Evolutionary conservation across 1,284 basidiomycete species (phyloP), one percentile per base, ranked within the genome.

Genomic region (Cryptococcus sp.): DNA sequence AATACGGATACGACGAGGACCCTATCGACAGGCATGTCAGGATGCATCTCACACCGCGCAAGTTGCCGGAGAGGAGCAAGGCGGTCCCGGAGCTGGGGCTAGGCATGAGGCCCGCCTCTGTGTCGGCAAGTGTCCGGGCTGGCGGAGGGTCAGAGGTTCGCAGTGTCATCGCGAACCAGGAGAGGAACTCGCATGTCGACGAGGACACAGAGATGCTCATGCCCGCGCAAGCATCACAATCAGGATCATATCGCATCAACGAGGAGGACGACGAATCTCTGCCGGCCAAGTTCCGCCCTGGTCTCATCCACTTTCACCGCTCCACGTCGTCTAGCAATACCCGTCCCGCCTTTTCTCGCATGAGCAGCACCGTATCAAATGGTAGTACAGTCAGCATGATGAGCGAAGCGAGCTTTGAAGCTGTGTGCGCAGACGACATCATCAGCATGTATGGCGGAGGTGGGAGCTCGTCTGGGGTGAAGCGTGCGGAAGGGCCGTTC

Each of bases 361-460:
- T 52, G 47, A 51, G 41, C 35, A 51, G 52, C 8, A 54, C 35
- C 22, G 40, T 52, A 19, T 61, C 64, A 22, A 62, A 39, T 17
- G 57, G 42, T 4, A 54, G 49, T 8, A 47, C 61, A 3, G 61
- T 57, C 5, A 66, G 62, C 23, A 42, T 52, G 46, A 56, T 52
- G 47, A 64, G 58, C 52, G 69, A 69, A 47, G 62, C 60, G 15
- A 65, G 63, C 22, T 71, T 71, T 40, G 69, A 71, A 52, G 69
- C 59, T 41, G 55, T 69, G 23, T 55, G 54, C 22, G 58, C 63
- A 1, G 66, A 68, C 22, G 67, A 71, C 41, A 60, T 62, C 42
- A 38, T 61, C 35, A 58, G 61, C 35, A 55, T 70, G 51, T 70
- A 70, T 48, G 66, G 68, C 3, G 43, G 27, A 10, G 66, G 68